Evolutionary conservation across 331 rosid genomes (phyloP), one percentile per base, ranked within the genome.

Genomic region (Rhamnella rubrinervis): DNA sequence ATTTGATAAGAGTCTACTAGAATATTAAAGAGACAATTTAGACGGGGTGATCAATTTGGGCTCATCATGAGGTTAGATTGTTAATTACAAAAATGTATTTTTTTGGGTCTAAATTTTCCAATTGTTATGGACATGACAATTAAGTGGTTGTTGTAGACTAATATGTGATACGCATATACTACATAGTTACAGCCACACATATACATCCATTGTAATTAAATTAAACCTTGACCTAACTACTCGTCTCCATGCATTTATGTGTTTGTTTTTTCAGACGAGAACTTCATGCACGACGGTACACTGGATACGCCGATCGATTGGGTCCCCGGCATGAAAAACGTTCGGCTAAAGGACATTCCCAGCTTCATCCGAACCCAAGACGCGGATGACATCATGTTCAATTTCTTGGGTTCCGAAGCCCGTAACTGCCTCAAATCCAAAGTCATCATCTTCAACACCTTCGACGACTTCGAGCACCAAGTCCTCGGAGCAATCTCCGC

Each of bases 391-490:
- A 50, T n/a, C 23, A 75, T 65, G 74, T 80, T 80, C 38, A 70
- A 62, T 65, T 39, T 67, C 67, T 0, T 66, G 62, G 70, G 66
- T 15, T 66, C 78, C 0, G 71, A 75, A 65, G 64, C 83, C 31
- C 60, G 3, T 17, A 74, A 76, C 5, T 80, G 84, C 73, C 62
- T 85, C 52, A 76, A 21, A 11, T 76, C 87, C 37, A 28, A 88
- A 0, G 19, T 80, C 4, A 78, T 87, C 46, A 68, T 87, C 50
- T 75, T 87, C 59, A 87, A 87, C 82, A 73, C 86, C 63, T 82
- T 82, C 6, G 60, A 76, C 19, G 86, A 85, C 52, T 73, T 87
- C 8, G 93, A 87, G 39, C 65, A 52, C 7, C 82, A 82, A 18
- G 77, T 59, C 2, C n/a, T 87, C n/a, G 73, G 75, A 12, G 72